Evolutionary conservation across 2,329 filamentous ascomycete species (phyloP), one percentile per base, ranked within the genome.

Genomic region (Diplocarpon mali): DNA sequence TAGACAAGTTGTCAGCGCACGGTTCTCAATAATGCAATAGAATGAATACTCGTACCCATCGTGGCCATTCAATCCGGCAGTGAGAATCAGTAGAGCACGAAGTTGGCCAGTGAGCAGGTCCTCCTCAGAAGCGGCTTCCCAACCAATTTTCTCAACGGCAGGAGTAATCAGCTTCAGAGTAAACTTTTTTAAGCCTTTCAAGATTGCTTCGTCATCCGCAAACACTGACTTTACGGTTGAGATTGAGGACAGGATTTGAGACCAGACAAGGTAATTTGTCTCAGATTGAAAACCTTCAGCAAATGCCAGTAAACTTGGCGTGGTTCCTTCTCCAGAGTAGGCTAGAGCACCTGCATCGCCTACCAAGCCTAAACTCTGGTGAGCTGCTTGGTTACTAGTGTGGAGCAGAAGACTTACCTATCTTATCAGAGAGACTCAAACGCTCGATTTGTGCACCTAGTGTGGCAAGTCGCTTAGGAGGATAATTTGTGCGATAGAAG

Each of bases 401-500:
- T 6, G 17, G 29, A n/a, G 7, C 24, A 14, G 24, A 20, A 15
- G 15, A 24, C 49, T 38, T 50, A 56, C 87, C 86, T 57, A 96
- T 95, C 69, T 92, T 94, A 67, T 98, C 92, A 62, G 90, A 79
- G 5, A 83, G 80, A 51, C 74, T 85, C 17, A 98, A 73, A 54
- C 80, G 79, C 54, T 85, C 73, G 13, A 88, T 80, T 56, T 85
- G 80, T 42, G 78, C 75, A 46, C 85, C 84, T 17, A 98, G 78
- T 66, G 87, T 87, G 32, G 76, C 76, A 34, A 98, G 74, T 38
- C 90, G 80, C 51, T 78, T 72, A n/a, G 86, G 80, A 5, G 92
- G 87, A 61, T 96, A 94, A 66, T 94, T 95, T 39, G 90, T 92
- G 49, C 89, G 78, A 68, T 93, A 96, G 66, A 85, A 95, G 29